These are phyloP conservation scores for Plasmodium sp. DNA, from an alignment of 169 alveolate species.

Conservation along the genomic window DNA sequence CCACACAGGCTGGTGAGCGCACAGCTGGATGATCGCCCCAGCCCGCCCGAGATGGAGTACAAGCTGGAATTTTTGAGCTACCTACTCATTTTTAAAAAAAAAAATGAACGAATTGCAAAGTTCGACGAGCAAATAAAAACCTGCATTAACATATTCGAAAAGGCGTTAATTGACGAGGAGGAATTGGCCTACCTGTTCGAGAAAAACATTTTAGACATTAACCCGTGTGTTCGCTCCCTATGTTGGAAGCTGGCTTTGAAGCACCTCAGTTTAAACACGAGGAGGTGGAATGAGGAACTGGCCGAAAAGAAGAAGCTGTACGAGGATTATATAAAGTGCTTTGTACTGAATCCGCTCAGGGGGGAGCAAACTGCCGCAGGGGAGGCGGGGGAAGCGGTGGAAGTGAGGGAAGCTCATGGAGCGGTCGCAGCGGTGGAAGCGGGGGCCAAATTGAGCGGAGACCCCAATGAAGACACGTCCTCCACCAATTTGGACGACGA, in stretches of 20 bases:
- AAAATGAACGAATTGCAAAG: conserved; percentile 65
- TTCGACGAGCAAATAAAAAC: conserved; percentile 61
- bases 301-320: conserved; percentile 53
- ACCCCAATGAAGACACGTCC: not conserved
- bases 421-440: not conserved
- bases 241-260: conserved; percentile 75
- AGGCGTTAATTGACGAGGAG: conserved; percentile 39
- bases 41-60: conserved; percentile 46
- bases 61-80: conserved; percentile 61
- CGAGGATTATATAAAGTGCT: conserved; percentile 60
- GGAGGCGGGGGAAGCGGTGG: not conserved
- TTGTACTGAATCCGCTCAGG: conserved; percentile 33
- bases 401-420: no score
- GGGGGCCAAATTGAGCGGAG: not conserved
- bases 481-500: conserved; percentile 22
- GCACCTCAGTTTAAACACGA: conserved; percentile 60
- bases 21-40: not conserved
- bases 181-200: conserved; percentile 60
- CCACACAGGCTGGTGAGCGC: no score
- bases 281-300: conserved; percentile 66
- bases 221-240: conserved; percentile 69
- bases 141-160: conserved; percentile 73
- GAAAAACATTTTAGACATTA: conserved; percentile 60
- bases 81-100: conserved; percentile 56
- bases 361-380: not conserved